A percentile compares a stretch with the other conserved stretches of the same genome.
These are phyloP conservation scores for Dryas integrifolia DNA, from an alignment of 331 rosid species.

Conservation along the genomic window DNA sequence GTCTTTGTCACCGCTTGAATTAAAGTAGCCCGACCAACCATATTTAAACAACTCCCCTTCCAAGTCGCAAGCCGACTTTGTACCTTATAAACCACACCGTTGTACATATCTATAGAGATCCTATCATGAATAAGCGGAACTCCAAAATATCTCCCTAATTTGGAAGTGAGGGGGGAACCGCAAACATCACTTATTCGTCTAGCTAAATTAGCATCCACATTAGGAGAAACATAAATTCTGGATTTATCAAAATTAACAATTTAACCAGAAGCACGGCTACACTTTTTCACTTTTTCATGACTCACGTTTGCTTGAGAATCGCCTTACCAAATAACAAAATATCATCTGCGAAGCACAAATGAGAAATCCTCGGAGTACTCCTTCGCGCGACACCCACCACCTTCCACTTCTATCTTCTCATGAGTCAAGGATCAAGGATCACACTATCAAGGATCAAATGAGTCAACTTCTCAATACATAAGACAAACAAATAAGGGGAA, in stretches of 20 bases:
- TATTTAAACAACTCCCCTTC: not conserved
- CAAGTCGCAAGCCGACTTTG: not conserved
- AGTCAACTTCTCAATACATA: not conserved
- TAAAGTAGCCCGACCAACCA: not conserved
- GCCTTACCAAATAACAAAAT: not conserved
- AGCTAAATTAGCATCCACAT: no score
- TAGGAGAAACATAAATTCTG: not conserved
- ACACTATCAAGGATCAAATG: not conserved
- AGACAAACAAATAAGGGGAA: not conserved
- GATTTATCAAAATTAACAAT: not conserved
- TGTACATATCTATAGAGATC: not conserved
- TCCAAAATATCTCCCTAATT: not conserved
- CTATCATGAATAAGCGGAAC: not conserved
- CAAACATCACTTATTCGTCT: not conserved
- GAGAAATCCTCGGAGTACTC: not conserved
- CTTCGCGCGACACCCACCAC: no score
- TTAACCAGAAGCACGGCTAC: rapidly evolving
- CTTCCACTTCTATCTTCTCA: no score
- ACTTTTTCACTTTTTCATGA: rapidly evolving
- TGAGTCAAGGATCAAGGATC: no score
- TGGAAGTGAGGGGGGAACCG: not conserved
- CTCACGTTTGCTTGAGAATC: not conserved
- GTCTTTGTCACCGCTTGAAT: not conserved
- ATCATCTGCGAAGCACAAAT: not conserved
- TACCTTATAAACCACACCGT: not conserved